Conservation (phyloP, 23 red algal genomes). For the Chondrus crispus region DNA sequence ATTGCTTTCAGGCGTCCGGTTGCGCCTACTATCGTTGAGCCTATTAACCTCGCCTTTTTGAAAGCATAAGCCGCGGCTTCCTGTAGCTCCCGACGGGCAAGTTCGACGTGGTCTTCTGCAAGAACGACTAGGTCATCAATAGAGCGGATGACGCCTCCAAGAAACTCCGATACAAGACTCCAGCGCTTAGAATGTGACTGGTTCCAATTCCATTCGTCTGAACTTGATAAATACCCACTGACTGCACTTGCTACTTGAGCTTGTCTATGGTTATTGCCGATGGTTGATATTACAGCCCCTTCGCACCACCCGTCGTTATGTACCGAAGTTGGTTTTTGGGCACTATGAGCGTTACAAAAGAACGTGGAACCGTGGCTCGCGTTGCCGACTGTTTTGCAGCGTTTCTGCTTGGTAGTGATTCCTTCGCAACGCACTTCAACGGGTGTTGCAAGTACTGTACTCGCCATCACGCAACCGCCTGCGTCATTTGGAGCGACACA, state of each 20-base stretch:
- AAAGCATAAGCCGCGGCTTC: conserved; percentile 35
- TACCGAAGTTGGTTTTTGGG: background rate
- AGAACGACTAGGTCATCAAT: background rate
- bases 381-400: conserved; percentile 12
- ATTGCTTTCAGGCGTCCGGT: conserved; percentile 37
- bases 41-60: conserved; percentile 26
- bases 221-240: too few species aligned
- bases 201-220: conserved; percentile 49
- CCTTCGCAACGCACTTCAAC: conserved; percentile 31
- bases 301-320: too few species aligned
- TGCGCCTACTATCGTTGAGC: conserved; percentile 41
- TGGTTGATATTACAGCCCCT: too few species aligned
- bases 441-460: background rate
- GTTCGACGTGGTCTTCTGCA: conserved; percentile 34
- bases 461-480: conserved; percentile 6
- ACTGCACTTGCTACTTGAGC: too few species aligned
- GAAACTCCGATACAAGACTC: background rate
- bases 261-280: too few species aligned
- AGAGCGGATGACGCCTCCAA: background rate
- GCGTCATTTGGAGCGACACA: background rate
- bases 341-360: background rate
- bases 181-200: background rate
- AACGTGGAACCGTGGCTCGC: too few species aligned
- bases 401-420: background rate
- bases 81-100: background rate